Percentiles rank a stretch among this genome's conserved stretches.
Conservation (phyloP, 257 asterid genomes). For the Thymus quinquecostatus region DNA sequence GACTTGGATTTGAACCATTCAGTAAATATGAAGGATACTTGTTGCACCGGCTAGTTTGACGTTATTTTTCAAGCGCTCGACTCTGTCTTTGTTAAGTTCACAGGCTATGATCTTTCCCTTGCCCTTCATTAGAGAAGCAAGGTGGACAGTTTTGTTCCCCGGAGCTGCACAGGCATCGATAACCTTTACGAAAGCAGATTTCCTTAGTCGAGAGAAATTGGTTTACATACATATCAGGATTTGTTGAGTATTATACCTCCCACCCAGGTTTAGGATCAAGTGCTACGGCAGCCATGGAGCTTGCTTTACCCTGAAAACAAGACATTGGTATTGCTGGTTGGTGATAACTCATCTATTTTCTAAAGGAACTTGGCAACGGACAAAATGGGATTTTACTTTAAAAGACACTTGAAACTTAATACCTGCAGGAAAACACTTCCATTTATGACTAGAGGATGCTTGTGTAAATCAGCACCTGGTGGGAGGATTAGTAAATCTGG, state of each 20-base stretch:
- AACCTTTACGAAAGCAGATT: slow-evolving; percentile 59
- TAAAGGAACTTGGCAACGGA: not conserved
- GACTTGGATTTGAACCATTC: slow-evolving; percentile 1
- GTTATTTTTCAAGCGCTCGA: slow-evolving; percentile 57
- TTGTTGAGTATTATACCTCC: slow-evolving; percentile 51
- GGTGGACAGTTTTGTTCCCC: slow-evolving; percentile 94
- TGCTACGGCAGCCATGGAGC: slow-evolving; percentile 90
- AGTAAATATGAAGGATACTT: slow-evolving; percentile 65
- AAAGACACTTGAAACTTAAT: slow-evolving; percentile 1
- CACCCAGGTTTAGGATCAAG: slow-evolving; percentile 87
- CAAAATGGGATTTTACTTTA: not conserved
- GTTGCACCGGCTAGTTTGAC: slow-evolving; percentile 76
- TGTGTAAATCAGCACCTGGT: slow-evolving; percentile 86
- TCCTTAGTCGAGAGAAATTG: slow-evolving; percentile 25
- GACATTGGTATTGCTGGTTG: slow-evolving; percentile 1
- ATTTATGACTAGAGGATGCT: slow-evolving; percentile 72
- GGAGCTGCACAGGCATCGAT: slow-evolving; percentile 98
- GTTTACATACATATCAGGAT: not conserved
- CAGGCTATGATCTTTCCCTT: slow-evolving; percentile 83
- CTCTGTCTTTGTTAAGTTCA: slow-evolving; percentile 82
- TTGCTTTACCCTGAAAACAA: slow-evolving; percentile 78
- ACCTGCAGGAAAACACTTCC: slow-evolving; percentile 92
- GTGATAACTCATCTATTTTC: slow-evolving; percentile 12
- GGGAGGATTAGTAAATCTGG: slow-evolving; percentile 80
- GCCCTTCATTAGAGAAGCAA: slow-evolving; percentile 91